Percentiles rank a stretch among this genome's conserved stretches.
These are phyloP conservation scores for Pholiota microspora DNA, from an alignment of 768 basidiomycete genomes.

Conservation along the genomic window DNA sequence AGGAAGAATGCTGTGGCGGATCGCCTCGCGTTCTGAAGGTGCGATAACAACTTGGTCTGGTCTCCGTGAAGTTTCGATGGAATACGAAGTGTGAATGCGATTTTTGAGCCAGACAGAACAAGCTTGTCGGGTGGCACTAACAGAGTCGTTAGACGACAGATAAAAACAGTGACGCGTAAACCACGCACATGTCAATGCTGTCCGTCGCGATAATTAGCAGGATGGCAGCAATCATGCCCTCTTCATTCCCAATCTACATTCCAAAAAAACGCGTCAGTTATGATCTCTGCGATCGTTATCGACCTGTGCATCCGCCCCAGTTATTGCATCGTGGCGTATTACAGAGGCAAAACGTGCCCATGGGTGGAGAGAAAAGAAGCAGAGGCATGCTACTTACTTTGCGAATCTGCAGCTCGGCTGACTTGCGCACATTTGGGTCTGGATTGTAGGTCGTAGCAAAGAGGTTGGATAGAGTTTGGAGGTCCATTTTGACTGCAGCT, in stretches of 20 bases:
- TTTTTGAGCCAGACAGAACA: conserved; percentile 91
- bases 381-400: conserved; percentile 47
- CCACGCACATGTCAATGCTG: conserved; percentile 71
- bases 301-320: not conserved
- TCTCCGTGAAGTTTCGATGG: conserved; percentile 45
- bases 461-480: conserved; percentile 71
- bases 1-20: conserved; percentile 65
- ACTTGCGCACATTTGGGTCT: conserved; percentile 84
- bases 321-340: not conserved
- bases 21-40: conserved; percentile 66
- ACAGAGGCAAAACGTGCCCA: not conserved
- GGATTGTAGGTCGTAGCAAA: conserved; percentile 79
- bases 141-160: not conserved
- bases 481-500: conserved; percentile 51
- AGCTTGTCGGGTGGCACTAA: conserved; percentile 78
- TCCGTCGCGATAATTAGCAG: conserved; percentile 83
- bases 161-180: conserved; percentile 29
- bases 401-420: conserved; percentile 84
- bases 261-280: conserved; percentile 8
- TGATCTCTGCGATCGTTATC: not conserved
- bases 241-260: conserved; percentile 67
- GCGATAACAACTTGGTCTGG: conserved; percentile 65
- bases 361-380: not conserved
- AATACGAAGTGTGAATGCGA: conserved; percentile 70
- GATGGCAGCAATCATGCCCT: conserved; percentile 81